These are phyloP conservation scores for Rhododendron henanense DNA, from an alignment of 148 eudicot genomes.

Conservation along the genomic window DNA sequence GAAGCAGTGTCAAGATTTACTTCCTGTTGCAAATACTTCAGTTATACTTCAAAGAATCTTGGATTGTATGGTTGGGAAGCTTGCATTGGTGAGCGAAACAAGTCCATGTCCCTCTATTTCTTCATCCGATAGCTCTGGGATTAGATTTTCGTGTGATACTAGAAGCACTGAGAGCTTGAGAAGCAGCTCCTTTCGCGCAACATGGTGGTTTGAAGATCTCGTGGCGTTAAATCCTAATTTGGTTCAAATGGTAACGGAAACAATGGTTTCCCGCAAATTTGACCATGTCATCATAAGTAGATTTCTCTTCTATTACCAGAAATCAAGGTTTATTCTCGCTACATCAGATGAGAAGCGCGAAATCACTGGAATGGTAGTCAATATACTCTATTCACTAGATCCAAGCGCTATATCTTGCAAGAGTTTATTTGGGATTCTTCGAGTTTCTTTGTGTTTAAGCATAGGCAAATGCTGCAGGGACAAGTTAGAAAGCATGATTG, in stretches of 20 bases:
- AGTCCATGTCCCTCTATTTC: slow-evolving; percentile 61
- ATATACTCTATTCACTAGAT: slow-evolving; percentile 44
- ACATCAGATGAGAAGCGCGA: slow-evolving; percentile 37
- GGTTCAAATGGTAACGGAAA: slow-evolving; percentile 29
- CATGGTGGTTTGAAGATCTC: slow-evolving; percentile 86
- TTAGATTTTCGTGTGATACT: slow-evolving; percentile 59
- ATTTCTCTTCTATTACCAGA: slow-evolving; percentile 75
- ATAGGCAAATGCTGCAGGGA: slow-evolving; percentile 28
- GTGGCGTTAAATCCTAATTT: slow-evolving; percentile 24
- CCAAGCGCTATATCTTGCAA: slow-evolving; percentile 35
- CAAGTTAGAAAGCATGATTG: slow-evolving; percentile 59
- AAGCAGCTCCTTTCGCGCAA: slow-evolving; percentile 32
- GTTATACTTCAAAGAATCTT: slow-evolving; percentile 38
- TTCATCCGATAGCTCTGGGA: slow-evolving; percentile 61
- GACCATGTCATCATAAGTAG: slow-evolving; percentile 47
- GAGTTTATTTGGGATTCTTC: slow-evolving; percentile 49
- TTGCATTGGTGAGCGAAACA: slow-evolving; percentile 47
- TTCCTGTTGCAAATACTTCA: slow-evolving; percentile 18
- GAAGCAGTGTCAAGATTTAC: slow-evolving; percentile 42
- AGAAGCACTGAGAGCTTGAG: slow-evolving; percentile 71
- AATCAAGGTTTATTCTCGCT: slow-evolving; percentile 34
- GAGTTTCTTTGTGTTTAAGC: slow-evolving; percentile 31
- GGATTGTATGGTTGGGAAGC: slow-evolving; percentile 48
- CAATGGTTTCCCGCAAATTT: slow-evolving; percentile 45
- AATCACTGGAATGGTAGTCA: slow-evolving; percentile 45